Conservation (phyloP, 345 rosid species). For the Pistacia atlantica region DNA sequence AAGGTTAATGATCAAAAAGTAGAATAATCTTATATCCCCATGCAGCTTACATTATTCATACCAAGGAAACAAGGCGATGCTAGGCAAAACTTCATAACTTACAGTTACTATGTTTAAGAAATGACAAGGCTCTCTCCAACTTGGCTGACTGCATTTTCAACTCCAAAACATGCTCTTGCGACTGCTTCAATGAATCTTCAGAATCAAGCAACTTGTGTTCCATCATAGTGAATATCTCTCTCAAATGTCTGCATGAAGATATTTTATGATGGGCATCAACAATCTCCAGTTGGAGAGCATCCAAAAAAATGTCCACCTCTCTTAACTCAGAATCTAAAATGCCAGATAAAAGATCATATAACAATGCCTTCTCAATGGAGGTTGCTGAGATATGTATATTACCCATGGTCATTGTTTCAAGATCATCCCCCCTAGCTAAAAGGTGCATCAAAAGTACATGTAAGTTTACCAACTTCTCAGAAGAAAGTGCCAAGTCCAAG, state of each 20-base stretch:
- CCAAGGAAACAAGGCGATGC: not conserved
- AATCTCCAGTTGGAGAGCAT: constrained; percentile 58
- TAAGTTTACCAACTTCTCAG: constrained; percentile 68
- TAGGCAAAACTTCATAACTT: constrained; percentile 29
- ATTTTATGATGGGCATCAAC: constrained; percentile 60
- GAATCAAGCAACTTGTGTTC: constrained; percentile 63
- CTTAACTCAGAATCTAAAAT: constrained; percentile 80
- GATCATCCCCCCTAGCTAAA: constrained; percentile 64
- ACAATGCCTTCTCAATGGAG: constrained; percentile 69
- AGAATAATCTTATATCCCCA: not conserved
- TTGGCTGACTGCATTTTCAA: constrained; percentile 69
- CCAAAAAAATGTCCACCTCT: constrained; percentile 72
- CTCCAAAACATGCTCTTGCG: constrained; percentile 59
- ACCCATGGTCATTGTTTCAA: constrained; percentile 43
- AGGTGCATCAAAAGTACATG: constrained; percentile 78
- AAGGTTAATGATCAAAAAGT: constrained; percentile 17
- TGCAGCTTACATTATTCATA: constrained; percentile 2
- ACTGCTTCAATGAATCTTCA: constrained; percentile 63
- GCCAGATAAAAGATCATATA: constrained; percentile 67
- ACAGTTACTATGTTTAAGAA: constrained; percentile 60
- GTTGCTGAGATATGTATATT: constrained; percentile 39
- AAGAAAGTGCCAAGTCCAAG: constrained; percentile 50
- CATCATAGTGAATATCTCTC: constrained; percentile 31
- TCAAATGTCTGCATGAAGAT: constrained; percentile 58
- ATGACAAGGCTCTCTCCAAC: constrained; percentile 56